phyloP scores from a whole-genome alignment of 1,139 yeast species.

The Hyphopichia fennica region DNA sequence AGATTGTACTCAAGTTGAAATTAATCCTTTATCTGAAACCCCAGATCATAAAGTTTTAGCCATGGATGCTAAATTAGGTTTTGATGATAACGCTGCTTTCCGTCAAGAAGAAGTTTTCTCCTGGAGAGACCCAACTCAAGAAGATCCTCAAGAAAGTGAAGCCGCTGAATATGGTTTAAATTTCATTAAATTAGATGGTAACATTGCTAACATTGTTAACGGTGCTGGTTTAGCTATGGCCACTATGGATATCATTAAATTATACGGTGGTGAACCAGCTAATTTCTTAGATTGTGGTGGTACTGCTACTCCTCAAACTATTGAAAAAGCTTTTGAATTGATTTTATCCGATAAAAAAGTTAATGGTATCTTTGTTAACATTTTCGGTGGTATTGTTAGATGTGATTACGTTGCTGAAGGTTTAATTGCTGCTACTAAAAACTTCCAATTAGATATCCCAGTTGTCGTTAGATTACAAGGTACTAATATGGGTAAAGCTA shows the following conservation, averaged over 20 bases:
- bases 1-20: constrained; percentile 98
- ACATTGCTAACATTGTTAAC: constrained; percentile 96
- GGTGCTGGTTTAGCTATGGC: constrained; percentile 99
- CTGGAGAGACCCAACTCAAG: constrained; percentile 97
- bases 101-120: constrained; percentile 93
- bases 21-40: constrained; percentile 96
- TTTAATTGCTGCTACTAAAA: constrained; percentile 91
- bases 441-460: constrained; percentile 91
- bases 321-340: constrained; percentile 94
- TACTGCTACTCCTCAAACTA: constrained; percentile 98
- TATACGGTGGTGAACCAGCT: constrained; percentile 98
- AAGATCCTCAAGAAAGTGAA: constrained; percentile 94
- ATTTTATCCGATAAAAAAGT: constrained; percentile 88
- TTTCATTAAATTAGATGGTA: constrained; percentile 97
- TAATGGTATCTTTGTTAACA: constrained; percentile 95
- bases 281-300: constrained; percentile 99
- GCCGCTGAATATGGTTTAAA: constrained; percentile 90
- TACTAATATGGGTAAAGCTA: constrained; percentile 90
- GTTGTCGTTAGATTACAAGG: constrained; percentile 99
- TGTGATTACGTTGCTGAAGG: constrained; percentile 99
- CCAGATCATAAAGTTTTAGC: constrained; percentile 88
- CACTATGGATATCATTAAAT: constrained; percentile 98
- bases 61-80: constrained; percentile 98
- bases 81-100: constrained; percentile 94
- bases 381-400: constrained; percentile 99